Evolutionary conservation across 164 flowering plant genomes (phyloP), one percentile per base, ranked within the genome.

Genomic region (Magnolia officinalis): DNA sequence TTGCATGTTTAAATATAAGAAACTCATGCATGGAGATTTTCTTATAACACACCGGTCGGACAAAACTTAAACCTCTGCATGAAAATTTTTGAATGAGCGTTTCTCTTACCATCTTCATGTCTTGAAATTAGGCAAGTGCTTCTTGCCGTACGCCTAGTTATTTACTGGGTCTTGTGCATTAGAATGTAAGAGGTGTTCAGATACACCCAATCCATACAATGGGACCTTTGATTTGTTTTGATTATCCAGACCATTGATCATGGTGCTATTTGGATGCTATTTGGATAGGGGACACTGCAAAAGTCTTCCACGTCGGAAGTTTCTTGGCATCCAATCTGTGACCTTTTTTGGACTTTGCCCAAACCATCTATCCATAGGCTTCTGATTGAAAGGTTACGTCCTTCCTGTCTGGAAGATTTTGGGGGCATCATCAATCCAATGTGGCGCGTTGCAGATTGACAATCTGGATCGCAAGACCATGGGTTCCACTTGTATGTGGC

Each of bases 51-150:
- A 37, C 45, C 45, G 4, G 45, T 37, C 0, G 6, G 45, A 37
- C 45, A 37, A 37, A 37, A 37, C 45, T 37, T 37, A 37, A 37
- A 37, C 45, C 45, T 37, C 45, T 37, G 45, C 45, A 37, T 37
- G 45, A 37, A 37, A 6, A 3, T 37, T 37, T 0, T 37, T 37
- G 45, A 37, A 37, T 37, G 45, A 37, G 45, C 0, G 45, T 24
- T 66, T 66, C 6, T 23, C 23, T 50, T 50, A 70, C 23, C 0
- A 8, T 70, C 11, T 70, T 45, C 23, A 45, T 70, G 23, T 16
- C 51, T 70, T 70, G 24, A 70, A 49, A 45, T 70, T 24, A 19
- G 21, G 72, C 72, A 70, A 66, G 69, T 55, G 18, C 61, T 16
- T 55, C 18, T 55, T 14, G 18, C 19, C 61, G 10, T 9, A 11